These are phyloP conservation scores for Pezicula radicicola DNA, from an alignment of 2,329 filamentous ascomycete species.

Conservation along the genomic window DNA sequence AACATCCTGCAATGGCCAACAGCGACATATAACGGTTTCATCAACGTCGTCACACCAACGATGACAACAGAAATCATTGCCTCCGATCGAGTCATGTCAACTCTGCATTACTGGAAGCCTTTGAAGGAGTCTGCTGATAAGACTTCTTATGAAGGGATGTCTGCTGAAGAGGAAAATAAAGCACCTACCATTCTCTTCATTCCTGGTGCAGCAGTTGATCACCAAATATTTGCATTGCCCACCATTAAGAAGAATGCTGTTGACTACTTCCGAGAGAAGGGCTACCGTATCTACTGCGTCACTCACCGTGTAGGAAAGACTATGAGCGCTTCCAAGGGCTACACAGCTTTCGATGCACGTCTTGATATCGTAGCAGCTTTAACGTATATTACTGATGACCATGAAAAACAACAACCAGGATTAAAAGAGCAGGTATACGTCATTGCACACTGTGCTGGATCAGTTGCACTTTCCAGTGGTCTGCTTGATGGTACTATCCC, in stretches of 20 bases:
- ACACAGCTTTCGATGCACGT: conserved; percentile 54
- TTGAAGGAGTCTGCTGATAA: too few relatives aligned
- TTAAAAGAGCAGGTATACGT: conserved; percentile 41
- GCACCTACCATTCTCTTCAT: conserved; percentile 52
- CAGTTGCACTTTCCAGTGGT: conserved; percentile 50
- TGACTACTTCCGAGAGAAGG: conserved; percentile 54
- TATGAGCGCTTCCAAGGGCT: conserved; percentile 41
- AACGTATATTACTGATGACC: conserved; percentile 40
- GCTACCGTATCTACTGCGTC: conserved; percentile 53
- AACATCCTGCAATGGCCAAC: conserved; percentile 47
- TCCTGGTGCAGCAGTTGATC: conserved; percentile 55
- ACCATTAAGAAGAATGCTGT: conserved; percentile 56
- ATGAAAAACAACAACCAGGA: neutral
- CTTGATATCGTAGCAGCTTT: conserved; percentile 53
- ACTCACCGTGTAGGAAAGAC: conserved; percentile 53
- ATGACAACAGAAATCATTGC: conserved; percentile 41
- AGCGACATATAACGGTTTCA: conserved; percentile 40
- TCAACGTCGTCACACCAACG: conserved; percentile 39
- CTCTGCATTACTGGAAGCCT: conserved; percentile 46
- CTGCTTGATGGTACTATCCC: conserved; percentile 56
- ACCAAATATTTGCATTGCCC: conserved; percentile 56
- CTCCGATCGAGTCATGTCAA: conserved; percentile 45
- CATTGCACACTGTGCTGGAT: conserved; percentile 59
- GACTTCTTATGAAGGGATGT: too few relatives aligned
- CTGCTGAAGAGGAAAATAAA: conserved; percentile 15